Conservation (phyloP, 2,329 filamentous ascomycete genomes). For the Chaetomiaceae sp. region DNA sequence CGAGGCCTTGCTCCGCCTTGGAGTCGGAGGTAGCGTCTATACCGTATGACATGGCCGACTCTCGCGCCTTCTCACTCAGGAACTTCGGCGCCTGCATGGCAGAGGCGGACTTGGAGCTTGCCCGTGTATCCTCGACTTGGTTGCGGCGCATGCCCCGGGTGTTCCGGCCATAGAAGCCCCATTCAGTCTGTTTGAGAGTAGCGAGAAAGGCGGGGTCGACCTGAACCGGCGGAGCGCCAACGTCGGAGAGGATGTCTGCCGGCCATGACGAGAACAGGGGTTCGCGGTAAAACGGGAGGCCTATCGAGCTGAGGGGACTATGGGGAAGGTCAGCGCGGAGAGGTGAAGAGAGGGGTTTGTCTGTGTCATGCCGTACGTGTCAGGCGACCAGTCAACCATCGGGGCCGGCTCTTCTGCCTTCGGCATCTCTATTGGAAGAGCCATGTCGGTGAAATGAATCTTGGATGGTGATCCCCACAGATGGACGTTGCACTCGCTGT, state of each 20-base stretch:
- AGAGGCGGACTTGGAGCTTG: constrained; percentile 52
- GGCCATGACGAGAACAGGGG: constrained; percentile 85
- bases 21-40: constrained; percentile 38
- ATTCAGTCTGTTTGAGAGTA: constrained; percentile 63
- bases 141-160: constrained; percentile 68
- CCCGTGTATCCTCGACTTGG: constrained; percentile 72
- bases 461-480: constrained; percentile 86
- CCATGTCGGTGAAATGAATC: constrained; percentile 78
- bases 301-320: constrained; percentile 75
- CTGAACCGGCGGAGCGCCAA: constrained; percentile 73
- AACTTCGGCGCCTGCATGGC: constrained; percentile 79
- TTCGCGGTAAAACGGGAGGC: constrained; percentile 91
- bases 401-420: constrained; percentile 55
- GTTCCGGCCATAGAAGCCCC: constrained; percentile 74
- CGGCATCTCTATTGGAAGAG: constrained; percentile 70
- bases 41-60: constrained; percentile 46
- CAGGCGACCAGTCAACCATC: constrained; percentile 61
- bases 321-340: not conserved
- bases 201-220: constrained; percentile 66
- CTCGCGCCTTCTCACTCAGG: constrained; percentile 83
- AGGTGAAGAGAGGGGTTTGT: not conserved
- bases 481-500: constrained; percentile 71
- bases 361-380: constrained; percentile 50
- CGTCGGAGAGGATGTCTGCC: constrained; percentile 72
- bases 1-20: constrained; percentile 50